A percentile compares a stretch with the other conserved stretches of the same genome.
Evolutionary conservation across 2,329 filamentous ascomycete genomes (phyloP).

Genomic region (Trichophyton schoenleinii): DNA sequence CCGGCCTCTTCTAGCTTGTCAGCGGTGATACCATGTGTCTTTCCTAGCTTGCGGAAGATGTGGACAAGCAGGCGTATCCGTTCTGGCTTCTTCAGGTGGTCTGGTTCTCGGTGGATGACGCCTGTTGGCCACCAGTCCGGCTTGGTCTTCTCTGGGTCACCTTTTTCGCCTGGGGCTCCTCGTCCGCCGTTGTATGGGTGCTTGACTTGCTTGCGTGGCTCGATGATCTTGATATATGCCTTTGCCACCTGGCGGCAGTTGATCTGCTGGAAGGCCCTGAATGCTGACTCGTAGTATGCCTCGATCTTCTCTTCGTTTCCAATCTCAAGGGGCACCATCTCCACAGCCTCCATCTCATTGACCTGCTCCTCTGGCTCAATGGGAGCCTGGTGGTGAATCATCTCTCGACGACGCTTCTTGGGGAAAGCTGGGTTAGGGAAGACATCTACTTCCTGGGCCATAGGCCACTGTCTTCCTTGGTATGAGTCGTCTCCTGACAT

Average conservation of each 20-base stretch:
- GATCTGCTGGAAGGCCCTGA: constrained; percentile 34
- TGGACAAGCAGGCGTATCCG: constrained; percentile 29
- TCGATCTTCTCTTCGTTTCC: constrained; percentile 28
- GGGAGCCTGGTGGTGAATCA: background rate
- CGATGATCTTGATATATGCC: constrained; percentile 35
- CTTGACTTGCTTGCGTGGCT: constrained; percentile 37
- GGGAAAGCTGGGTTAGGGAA: background rate
- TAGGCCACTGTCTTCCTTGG: background rate
- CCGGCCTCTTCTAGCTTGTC: constrained; percentile 31
- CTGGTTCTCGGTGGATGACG: constrained; percentile 39
- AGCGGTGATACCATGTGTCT: constrained; percentile 22
- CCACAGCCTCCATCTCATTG: constrained; percentile 1
- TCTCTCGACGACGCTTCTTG: background rate
- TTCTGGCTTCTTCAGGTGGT: constrained; percentile 36
- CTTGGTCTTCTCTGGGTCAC: constrained; percentile 34
- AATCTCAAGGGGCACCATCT: constrained; percentile 19
- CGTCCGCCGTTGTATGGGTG: constrained; percentile 39
- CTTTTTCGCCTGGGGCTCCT: constrained; percentile 26
- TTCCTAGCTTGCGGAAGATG: constrained; percentile 29
- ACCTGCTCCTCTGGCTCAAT: background rate
- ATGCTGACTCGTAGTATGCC: constrained; percentile 34
- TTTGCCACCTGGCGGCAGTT: constrained; percentile 35
- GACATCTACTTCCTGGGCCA: background rate
- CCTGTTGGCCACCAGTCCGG: constrained; percentile 13
- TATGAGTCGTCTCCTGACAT: background rate